These are phyloP conservation scores for Suaeda aralocaspica DNA, from an alignment of 148 eudicot species.

Conservation along the genomic window DNA sequence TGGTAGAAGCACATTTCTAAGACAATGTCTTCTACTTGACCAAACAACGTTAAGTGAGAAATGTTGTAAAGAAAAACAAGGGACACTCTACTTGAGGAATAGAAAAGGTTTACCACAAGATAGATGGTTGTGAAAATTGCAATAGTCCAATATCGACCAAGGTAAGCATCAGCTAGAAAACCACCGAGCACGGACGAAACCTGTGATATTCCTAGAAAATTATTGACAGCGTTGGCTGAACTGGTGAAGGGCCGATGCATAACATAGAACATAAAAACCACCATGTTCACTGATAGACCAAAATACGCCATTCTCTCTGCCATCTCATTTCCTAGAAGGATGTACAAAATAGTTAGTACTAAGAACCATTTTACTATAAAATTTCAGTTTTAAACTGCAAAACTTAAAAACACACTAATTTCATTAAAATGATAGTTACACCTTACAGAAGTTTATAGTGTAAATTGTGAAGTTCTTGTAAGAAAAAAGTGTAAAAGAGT, in stretches of 20 bases:
- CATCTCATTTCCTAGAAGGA: constrained; percentile 74
- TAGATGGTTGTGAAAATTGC: constrained; percentile 86
- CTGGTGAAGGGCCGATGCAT: constrained; percentile 87
- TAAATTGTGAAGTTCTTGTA: too few species aligned
- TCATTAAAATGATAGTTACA: too few species aligned
- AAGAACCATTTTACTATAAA: too few species aligned
- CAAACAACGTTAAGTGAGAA: too few species aligned
- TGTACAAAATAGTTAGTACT: neutral
- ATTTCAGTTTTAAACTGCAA: too few species aligned
- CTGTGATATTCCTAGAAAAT: constrained; percentile 84
- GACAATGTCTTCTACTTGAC: too few species aligned
- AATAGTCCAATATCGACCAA: constrained; percentile 92
- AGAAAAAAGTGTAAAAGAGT: too few species aligned
- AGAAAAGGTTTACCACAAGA: constrained; percentile 54
- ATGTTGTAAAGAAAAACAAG: too few species aligned
- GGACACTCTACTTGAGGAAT: too few species aligned
- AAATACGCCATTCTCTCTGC: constrained; percentile 95
- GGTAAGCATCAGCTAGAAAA: constrained; percentile 86
- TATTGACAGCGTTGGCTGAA: constrained; percentile 81
- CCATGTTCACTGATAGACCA: constrained; percentile 94
- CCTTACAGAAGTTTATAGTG: too few species aligned
- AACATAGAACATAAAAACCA: constrained; percentile 86
- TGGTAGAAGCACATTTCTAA: too few species aligned
- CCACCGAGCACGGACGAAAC: constrained; percentile 90
- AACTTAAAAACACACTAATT: too few species aligned